Base-by-base conservation (phyloP, 2,329 filamentous ascomycete species). In the Calonectria ilicicola region DNA sequence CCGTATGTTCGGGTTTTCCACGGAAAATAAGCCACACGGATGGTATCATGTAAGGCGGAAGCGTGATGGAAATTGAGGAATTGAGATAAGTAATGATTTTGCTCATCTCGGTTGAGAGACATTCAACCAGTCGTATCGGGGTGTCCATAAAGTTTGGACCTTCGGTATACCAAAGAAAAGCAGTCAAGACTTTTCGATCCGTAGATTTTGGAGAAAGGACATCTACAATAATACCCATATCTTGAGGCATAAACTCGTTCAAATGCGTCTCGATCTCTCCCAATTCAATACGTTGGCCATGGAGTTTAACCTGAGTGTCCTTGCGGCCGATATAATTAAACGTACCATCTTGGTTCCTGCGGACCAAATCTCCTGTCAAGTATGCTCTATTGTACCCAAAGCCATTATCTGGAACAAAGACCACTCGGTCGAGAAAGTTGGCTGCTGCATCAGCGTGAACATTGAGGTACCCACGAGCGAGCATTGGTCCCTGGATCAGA, bases 281-380 rank as follows among this genome's bases (percentile, higher is more conserved):
- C 0, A 78, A 58, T 69, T 83, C 82, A 23, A 83, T 64, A 2
- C 81, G 78, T 14, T 82, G 77, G 14, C 81, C 81, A 27, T 80
- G 76, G 17, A 83, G 74, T 69, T 82, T 82, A 64, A 81, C 70
- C 44, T 82, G 80, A 7, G 68, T 60, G 29, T 82, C 80, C 1
- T 79, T 77, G 17, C 81, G 78, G 1, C 80, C 79, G 10, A 82
- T 71, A 62, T 80, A 81, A 46, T 81, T 80, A 1, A 82, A 40
- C 9, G 75, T 49, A 0, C 76, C 76, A 67, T 81, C 80, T 0
- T 71, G 73, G 0, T 78, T 65, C 26, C 68, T 76, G 1, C 80
- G 76, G 6, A 73, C 78, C 23, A 65, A 66, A 35, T 82, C 81
- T 1, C 81, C 81, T 0, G 80, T 82, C 2, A 29, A 29, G 15